These are phyloP conservation scores for Ustilago trichophora DNA, from an alignment of 1,284 basidiomycete species.

Conservation along the genomic window DNA sequence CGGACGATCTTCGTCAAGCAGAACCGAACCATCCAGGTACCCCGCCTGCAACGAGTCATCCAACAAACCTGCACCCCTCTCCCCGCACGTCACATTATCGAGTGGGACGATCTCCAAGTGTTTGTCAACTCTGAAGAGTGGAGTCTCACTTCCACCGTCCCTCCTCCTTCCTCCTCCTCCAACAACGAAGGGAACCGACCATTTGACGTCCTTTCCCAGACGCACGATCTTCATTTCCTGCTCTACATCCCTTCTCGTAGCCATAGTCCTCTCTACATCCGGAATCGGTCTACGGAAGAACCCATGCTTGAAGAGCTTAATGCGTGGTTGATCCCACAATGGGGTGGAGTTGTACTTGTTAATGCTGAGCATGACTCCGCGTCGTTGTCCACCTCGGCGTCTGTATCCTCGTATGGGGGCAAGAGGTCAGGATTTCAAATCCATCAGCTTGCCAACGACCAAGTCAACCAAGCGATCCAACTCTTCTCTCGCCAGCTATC, in stretches of 20 bases:
- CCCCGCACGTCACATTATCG: slow-evolving; percentile 33
- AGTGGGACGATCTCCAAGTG: slow-evolving; percentile 61
- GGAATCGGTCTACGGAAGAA: slow-evolving; percentile 68
- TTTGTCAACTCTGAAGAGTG: slow-evolving; percentile 97
- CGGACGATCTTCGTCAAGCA: slow-evolving; percentile 12
- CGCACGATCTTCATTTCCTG: slow-evolving; percentile 85
- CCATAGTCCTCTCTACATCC: slow-evolving; percentile 77
- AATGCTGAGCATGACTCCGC: too few relatives aligned
- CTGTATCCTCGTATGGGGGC: too few relatives aligned
- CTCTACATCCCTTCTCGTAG: slow-evolving; percentile 81
- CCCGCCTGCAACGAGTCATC: slow-evolving; percentile 4
- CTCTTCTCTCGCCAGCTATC: too few relatives aligned
- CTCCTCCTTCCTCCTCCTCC: slow-evolving; percentile 2
- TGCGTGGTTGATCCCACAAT: slow-evolving; percentile 91
- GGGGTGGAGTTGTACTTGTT: slow-evolving; percentile 86
- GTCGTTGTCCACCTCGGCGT: too few relatives aligned
- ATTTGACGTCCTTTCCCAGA: slow-evolving; percentile 41
- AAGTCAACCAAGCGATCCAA: too few relatives aligned
- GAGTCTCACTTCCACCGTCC: slow-evolving; percentile 72
- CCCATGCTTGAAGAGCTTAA: too few relatives aligned
- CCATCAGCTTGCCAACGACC: too few relatives aligned
- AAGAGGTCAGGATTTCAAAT: too few relatives aligned
- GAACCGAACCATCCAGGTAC: slow-evolving; percentile 17
- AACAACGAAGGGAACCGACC: slow-evolving; percentile 2
- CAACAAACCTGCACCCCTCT: slow-evolving; percentile 8